Evolutionary conservation across 1,139 yeast species (phyloP).

Genomic region (Yamadazyma trypodendri): DNA sequence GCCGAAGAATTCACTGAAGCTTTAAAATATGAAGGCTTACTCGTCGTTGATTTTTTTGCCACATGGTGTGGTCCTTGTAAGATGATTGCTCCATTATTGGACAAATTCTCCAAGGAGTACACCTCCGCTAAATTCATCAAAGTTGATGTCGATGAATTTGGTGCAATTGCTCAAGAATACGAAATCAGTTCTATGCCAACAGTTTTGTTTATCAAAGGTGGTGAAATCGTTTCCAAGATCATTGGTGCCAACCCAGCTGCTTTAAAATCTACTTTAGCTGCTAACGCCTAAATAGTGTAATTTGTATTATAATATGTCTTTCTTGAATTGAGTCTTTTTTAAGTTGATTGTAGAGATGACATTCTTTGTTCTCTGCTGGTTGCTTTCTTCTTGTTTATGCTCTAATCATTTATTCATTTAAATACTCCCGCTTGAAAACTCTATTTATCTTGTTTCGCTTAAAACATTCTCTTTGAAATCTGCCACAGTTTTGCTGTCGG

Average conservation of each 20-base stretch:
- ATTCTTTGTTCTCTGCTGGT: too few relatives aligned
- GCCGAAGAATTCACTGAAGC: conserved; percentile 61
- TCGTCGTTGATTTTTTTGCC: conserved; percentile 85
- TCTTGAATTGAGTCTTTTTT: too few relatives aligned
- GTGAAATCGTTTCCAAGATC: conserved; percentile 69
- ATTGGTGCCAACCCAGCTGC: conserved; percentile 89
- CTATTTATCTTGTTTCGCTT: background rate
- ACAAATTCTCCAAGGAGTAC: conserved; percentile 52
- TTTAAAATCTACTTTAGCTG: conserved; percentile 66
- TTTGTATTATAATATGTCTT: background rate
- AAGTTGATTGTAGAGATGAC: background rate
- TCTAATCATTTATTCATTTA: conserved; percentile 1
- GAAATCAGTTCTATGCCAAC: conserved; percentile 91
- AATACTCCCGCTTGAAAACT: background rate
- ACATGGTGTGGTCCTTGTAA: conserved; percentile 96
- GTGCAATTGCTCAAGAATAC: conserved; percentile 72
- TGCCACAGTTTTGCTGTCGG: background rate
- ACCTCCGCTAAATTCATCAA: conserved; percentile 68
- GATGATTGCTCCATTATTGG: conserved; percentile 76
- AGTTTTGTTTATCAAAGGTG: conserved; percentile 72
- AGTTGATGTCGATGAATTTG: conserved; percentile 50
- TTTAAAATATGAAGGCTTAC: conserved; percentile 53
- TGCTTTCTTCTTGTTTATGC: too few relatives aligned
- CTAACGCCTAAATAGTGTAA: conserved; percentile 39
- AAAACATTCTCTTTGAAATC: background rate